A percentile compares a stretch with the other conserved stretches of the same genome.
These are phyloP conservation scores for Coemansia sp. DNA, from an alignment of 192 early-diverging fungal species.

Conservation along the genomic window DNA sequence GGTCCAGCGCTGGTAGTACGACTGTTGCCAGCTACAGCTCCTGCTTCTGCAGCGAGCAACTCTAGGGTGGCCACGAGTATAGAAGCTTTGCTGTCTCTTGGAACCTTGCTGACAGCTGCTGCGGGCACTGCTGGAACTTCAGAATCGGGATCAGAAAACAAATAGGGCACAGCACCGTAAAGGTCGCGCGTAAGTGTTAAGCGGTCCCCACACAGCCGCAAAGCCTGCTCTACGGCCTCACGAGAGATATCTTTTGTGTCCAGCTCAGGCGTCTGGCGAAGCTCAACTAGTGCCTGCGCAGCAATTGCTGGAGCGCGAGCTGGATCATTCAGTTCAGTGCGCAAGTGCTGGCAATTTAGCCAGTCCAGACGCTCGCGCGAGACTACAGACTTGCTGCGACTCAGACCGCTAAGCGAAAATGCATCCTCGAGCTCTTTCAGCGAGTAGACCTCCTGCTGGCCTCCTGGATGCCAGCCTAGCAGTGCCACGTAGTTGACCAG, in stretches of 20 bases:
- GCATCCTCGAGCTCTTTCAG: conserved; percentile 42
- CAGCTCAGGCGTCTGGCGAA: background rate
- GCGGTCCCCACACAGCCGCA: conserved; percentile 34
- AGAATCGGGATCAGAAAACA: conserved; percentile 44
- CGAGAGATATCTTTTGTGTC: background rate
- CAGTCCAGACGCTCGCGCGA: conserved; percentile 51
- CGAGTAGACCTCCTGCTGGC: conserved; percentile 67
- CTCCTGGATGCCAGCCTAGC: conserved; percentile 76
- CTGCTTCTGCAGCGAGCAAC: background rate
- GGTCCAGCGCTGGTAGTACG: background rate
- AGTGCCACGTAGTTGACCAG: conserved; percentile 88
- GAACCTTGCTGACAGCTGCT: conserved; percentile 15
- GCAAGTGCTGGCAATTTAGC: conserved; percentile 55
- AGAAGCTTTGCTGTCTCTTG: conserved; percentile 22
- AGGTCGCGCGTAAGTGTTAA: conserved; percentile 41
- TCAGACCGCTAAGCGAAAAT: conserved; percentile 43
- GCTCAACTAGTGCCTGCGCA: conserved; percentile 17
- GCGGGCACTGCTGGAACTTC: background rate
- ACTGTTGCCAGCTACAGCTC: background rate
- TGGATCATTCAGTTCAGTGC: conserved; percentile 24
- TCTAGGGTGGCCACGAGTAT: conserved; percentile 16
- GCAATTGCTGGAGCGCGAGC: conserved; percentile 6
- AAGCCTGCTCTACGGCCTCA: conserved; percentile 19
- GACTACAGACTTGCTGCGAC: conserved; percentile 52
- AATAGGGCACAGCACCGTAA: conserved; percentile 27